Evolutionary conservation across 2,329 filamentous ascomycete species (phyloP).

Genomic region (Diplodia corticola): DNA sequence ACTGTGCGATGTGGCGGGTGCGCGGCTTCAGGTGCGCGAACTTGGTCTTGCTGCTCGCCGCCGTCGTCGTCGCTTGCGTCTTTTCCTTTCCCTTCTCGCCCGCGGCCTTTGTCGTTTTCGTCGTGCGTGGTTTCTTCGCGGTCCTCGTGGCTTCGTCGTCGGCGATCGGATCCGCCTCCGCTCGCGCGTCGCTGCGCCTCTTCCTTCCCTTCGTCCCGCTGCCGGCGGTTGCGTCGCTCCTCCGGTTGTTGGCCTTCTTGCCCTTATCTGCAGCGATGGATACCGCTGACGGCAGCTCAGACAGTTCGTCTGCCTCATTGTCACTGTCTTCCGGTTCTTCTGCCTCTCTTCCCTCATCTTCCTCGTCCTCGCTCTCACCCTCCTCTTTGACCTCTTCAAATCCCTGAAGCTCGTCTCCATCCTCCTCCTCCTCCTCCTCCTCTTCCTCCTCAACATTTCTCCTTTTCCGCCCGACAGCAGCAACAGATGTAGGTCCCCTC

Average conservation of each 20-base stretch:
- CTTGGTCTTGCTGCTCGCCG: background rate
- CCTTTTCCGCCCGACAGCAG: background rate
- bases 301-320: background rate
- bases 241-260: background rate
- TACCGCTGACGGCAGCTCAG: background rate
- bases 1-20: constrained; percentile 39
- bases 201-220: background rate
- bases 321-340: background rate
- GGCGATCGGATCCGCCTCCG: background rate
- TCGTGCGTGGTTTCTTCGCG: no score
- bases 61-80: background rate
- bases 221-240: background rate
- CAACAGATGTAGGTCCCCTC: background rate
- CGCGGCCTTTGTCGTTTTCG: background rate
- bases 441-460: background rate
- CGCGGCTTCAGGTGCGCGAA: constrained; percentile 38
- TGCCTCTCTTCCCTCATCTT: background rate
- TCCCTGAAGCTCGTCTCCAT: no score
- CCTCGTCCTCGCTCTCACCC: no score
- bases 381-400: background rate
- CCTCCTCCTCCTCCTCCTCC: background rate
- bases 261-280: background rate
- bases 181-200: background rate
- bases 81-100: background rate
- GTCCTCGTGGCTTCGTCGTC: no score